Conservation (phyloP, 2,329 filamentous ascomycete genomes). For the Colletotrichum sp. region DNA sequence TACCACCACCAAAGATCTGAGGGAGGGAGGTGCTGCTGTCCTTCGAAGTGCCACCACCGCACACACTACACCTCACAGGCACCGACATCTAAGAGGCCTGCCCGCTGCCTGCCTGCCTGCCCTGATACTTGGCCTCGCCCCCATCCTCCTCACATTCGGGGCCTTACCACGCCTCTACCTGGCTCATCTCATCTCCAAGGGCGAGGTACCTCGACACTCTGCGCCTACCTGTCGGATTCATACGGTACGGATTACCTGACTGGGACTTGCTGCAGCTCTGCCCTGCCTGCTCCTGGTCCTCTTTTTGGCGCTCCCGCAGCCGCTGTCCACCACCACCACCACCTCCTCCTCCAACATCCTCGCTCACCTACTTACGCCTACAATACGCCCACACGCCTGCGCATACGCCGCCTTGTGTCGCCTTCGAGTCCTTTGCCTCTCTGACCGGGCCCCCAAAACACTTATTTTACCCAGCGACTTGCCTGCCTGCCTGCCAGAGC, state of each 20-base stretch:
- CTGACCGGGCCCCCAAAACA: slow-evolving; percentile 23
- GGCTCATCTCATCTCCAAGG: not conserved
- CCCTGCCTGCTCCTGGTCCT: not conserved
- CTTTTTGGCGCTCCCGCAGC: not conserved
- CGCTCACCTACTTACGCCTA: not conserved
- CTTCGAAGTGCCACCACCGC: not conserved
- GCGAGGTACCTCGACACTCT: not conserved
- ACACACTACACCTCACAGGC: not conserved
- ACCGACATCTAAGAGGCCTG: not conserved
- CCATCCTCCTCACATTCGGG: not conserved
- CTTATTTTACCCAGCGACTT: not conserved
- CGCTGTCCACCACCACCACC: not conserved
- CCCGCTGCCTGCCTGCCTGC: not conserved
- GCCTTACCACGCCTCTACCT: not conserved
- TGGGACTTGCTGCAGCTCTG: not conserved
- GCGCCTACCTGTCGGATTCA: not conserved
- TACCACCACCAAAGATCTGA: not conserved
- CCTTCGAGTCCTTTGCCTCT: not conserved
- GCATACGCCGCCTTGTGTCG: not conserved
- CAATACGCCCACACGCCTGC: not conserved
- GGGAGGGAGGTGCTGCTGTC: not conserved
- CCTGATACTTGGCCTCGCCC: not conserved
- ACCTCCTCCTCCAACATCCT: not conserved
- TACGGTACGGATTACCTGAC: slow-evolving; percentile 9
- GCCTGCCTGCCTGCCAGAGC: not conserved